Conservation (phyloP, 2,329 filamentous ascomycete genomes). For the Verticillium klebahnii region DNA sequence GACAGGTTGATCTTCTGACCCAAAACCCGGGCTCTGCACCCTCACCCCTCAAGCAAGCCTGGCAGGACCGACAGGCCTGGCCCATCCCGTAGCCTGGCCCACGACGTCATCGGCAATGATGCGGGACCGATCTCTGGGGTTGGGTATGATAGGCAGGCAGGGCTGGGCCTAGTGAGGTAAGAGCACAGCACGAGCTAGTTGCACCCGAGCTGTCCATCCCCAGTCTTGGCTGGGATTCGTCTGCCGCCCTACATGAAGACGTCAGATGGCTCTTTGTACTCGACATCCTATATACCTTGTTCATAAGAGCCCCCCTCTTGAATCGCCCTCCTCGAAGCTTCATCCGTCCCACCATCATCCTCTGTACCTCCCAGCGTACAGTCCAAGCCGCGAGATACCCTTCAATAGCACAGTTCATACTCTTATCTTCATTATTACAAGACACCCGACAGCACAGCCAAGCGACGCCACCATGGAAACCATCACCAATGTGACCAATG, state of each 20-base stretch:
- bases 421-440: background rate
- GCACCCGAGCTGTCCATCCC: background rate
- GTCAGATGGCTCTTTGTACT: background rate
- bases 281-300: background rate
- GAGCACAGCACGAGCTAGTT: background rate
- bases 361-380: background rate
- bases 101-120: background rate
- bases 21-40: background rate
- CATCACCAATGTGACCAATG: constrained; percentile 48
- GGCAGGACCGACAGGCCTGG: background rate
- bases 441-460: background rate
- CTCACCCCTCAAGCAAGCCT: too few species aligned
- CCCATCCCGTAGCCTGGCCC: background rate
- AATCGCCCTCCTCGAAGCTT: background rate
- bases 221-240: background rate
- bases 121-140: background rate
- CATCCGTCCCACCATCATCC: background rate
- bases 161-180: background rate
- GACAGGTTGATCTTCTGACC: background rate
- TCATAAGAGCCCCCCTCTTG: background rate
- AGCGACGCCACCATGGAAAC: constrained; percentile 51
- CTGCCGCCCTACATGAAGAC: background rate
- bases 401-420: background rate
- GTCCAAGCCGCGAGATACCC: background rate
- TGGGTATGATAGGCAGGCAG: background rate